Conservation (phyloP, 169 alveolate genomes). For the Toxoplasma gondii region DNA sequence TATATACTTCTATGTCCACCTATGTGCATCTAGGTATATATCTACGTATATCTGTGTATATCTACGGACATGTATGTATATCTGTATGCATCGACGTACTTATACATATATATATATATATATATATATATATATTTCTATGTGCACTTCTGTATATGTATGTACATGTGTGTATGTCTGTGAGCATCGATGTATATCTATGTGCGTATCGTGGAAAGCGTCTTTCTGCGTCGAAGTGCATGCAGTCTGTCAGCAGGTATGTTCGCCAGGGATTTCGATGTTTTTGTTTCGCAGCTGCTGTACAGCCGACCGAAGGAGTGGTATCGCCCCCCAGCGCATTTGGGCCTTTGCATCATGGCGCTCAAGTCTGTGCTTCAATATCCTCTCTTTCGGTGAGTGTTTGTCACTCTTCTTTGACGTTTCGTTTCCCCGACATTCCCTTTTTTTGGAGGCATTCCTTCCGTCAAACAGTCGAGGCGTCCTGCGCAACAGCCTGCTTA, state of each 20-base stretch:
- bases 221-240: neutral
- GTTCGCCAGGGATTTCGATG: neutral
- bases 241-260: neutral
- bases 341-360: conserved; percentile 75
- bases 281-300: neutral
- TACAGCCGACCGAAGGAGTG: conserved; percentile 30
- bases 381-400: conserved; percentile 67
- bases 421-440: neutral
- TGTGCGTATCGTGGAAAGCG: neutral
- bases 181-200: neutral
- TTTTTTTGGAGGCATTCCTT: neutral
- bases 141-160: conserved; percentile 57
- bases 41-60: conserved; percentile 56
- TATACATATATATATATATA: conserved; percentile 29
- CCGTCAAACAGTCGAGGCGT: neutral
- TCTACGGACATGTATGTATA: neutral
- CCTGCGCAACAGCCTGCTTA: neutral
- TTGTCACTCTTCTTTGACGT: neutral
- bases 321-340: conserved; percentile 62
- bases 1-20: conserved; percentile 21
- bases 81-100: neutral
- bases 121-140: no score
- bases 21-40: conserved; percentile 9
- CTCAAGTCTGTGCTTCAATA: conserved; percentile 73
- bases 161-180: conserved; percentile 49